Evolutionary conservation across 345 rosid species (phyloP).

Genomic region (Populus pruinosa): DNA sequence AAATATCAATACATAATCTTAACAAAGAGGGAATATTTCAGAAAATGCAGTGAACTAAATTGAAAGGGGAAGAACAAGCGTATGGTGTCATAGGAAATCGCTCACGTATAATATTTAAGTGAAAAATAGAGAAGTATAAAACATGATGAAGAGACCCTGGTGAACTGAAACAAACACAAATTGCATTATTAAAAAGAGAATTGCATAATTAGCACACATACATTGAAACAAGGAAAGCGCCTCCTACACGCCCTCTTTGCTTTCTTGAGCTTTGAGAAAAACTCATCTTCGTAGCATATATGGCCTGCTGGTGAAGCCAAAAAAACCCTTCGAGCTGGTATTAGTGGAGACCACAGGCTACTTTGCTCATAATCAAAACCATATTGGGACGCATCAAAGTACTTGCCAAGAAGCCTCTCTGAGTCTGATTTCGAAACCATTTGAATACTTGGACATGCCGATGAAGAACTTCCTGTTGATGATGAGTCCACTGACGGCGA

Average conservation of each 20-base stretch:
- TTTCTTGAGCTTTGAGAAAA: slow-evolving; percentile 12
- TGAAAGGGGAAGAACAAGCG: background rate
- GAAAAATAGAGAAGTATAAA: background rate
- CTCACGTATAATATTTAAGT: background rate
- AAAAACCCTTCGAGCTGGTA: slow-evolving; percentile 18
- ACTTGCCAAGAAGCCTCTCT: slow-evolving; percentile 35
- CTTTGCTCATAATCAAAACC: slow-evolving; percentile 41
- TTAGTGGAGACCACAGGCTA: slow-evolving; percentile 43
- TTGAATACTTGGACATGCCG: slow-evolving; percentile 11
- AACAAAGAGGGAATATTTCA: background rate
- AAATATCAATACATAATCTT: background rate
- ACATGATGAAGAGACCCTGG: background rate
- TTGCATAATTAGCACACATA: background rate
- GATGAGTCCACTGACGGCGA: slow-evolving; percentile 8
- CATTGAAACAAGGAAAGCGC: slow-evolving; percentile 15
- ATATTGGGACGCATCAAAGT: slow-evolving; percentile 37
- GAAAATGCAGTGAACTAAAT: background rate
- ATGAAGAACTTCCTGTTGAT: background rate
- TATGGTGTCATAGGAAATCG: background rate
- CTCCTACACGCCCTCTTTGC: slow-evolving; percentile 12
- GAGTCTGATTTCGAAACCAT: slow-evolving; percentile 31
- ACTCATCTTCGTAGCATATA: background rate
- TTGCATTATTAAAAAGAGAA: background rate
- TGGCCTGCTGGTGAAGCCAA: slow-evolving; percentile 24
- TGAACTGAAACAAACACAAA: background rate